Evolutionary conservation across 805 yeast species (phyloP), one percentile per base, ranked within the genome.

Genomic region (Clavispora asparagi): DNA sequence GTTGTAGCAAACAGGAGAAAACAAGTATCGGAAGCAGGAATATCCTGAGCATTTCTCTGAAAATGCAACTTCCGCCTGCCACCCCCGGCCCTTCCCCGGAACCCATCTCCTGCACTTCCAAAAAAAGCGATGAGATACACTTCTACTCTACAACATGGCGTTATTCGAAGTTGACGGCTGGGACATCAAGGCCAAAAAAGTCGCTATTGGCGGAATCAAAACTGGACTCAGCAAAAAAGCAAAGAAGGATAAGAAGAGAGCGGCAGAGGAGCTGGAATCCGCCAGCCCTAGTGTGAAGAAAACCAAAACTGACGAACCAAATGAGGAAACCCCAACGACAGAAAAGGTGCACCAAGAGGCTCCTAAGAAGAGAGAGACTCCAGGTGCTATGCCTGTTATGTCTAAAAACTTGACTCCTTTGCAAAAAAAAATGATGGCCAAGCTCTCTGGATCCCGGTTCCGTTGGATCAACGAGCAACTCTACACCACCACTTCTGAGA

Each of bases 391-490:
- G 26, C 53, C 58, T 11, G 49, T 44, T 3, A 43, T 48, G 35
- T 58, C 63, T n/a, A 59, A 64, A 32, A 79, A 82, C 40, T 67
- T 91, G 44, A 88, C 97, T 0, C 95, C 96, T 14, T 68, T 91
- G 52, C 99, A 94, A 66, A 87, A 86, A 58, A 94, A 94, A 61
- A 92, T 94, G 98, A 81, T 89, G 83, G 89, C 87, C 40, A 94
- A 94, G 63, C 76, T 94, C 37, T 81, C 95, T 1, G 99, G 99
- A 0, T 89, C 98, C 1, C 74, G 99, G 56, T 94, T 94, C 70
- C 77, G 99, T 64, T 94, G 98, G 98, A 94, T 94, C 61, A 94
- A 94, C 63, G 99, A 94, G 66, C 95, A 92, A 62, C 71, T 94
- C n/a, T 94, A 94, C 62, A 94, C 98, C 1, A 83, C 83, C 32